Evolutionary conservation across 2,329 filamentous ascomycete genomes (phyloP).

Genomic region (Monilinia fructicola): DNA sequence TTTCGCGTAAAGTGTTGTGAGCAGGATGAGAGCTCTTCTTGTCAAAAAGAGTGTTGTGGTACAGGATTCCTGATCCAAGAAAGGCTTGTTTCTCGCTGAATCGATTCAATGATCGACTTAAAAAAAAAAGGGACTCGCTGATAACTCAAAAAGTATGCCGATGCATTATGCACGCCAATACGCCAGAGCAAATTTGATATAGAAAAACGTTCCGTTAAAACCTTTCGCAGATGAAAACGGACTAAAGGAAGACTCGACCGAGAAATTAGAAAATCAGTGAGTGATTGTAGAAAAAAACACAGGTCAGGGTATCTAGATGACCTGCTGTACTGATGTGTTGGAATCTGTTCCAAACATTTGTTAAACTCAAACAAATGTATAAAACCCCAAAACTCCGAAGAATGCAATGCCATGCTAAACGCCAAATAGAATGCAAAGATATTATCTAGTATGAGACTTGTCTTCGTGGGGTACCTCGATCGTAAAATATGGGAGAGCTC

Average conservation of each 20-base stretch:
- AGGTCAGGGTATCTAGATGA: constrained; percentile 23
- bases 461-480: constrained; percentile 56
- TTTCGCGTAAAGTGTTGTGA: constrained; percentile 27
- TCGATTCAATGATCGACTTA: constrained; percentile 27
- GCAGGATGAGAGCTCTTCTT: constrained; percentile 24
- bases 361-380: constrained; percentile 7
- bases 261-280: constrained; percentile 16
- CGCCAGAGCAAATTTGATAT: constrained; percentile 35
- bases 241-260: constrained; percentile 18
- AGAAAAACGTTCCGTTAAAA: constrained; percentile 27
- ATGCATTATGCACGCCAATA: constrained; percentile 38
- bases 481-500: constrained; percentile 47
- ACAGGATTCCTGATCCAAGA: constrained; percentile 41
- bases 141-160: constrained; percentile 37
- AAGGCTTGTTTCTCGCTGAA: constrained; percentile 28
- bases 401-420: constrained; percentile 30
- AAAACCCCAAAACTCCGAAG: constrained; percentile 16
- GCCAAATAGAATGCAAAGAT: constrained; percentile 33
- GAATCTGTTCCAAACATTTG: constrained; percentile 20
- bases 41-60: constrained; percentile 35
- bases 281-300: constrained; percentile 16
- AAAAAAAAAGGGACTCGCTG: constrained; percentile 26
- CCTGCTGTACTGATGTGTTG: constrained; percentile 18
- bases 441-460: constrained; percentile 61
- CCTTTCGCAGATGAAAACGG: constrained; percentile 20